A percentile compares a stretch with the other conserved stretches of the same genome.
These are phyloP conservation scores for Aurifilum marmelostoma DNA, from an alignment of 2,329 filamentous ascomycete genomes.

Conservation along the genomic window DNA sequence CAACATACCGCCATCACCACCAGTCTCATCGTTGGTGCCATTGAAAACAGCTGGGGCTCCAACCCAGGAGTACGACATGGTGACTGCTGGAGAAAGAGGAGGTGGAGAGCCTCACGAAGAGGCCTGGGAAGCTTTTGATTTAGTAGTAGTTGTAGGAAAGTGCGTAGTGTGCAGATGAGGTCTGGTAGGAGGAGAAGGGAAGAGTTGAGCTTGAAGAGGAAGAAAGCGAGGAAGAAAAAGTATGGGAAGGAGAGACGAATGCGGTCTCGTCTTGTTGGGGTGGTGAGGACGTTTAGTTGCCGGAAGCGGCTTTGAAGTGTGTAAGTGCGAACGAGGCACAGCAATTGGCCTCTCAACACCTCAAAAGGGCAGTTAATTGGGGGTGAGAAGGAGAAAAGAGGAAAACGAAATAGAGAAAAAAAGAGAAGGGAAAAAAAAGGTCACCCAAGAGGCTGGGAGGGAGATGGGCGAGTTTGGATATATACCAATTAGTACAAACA, in stretches of 20 bases:
- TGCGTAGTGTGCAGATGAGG: too few relatives aligned
- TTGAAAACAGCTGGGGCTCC: constrained; percentile 65
- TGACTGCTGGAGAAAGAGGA: constrained; percentile 23
- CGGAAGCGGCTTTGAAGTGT: constrained; percentile 13
- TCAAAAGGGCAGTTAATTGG: background rate
- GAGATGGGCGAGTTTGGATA: constrained; percentile 24
- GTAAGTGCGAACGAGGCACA: constrained; percentile 20
- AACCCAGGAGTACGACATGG: constrained; percentile 64
- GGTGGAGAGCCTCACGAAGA: constrained; percentile 7
- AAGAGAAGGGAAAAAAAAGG: background rate
- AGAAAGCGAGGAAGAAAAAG: background rate
- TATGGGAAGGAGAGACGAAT: constrained; percentile 1
- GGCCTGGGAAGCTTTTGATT: background rate
- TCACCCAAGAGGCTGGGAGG: background rate
- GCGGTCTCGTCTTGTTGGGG: background rate
- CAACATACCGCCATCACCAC: constrained; percentile 79
- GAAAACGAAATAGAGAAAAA: too few relatives aligned
- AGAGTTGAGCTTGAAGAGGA: background rate
- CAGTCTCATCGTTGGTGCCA: constrained; percentile 64
- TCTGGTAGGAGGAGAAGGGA: background rate
- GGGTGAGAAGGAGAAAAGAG: background rate
- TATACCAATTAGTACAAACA: constrained; percentile 16
- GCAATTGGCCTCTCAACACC: constrained; percentile 9
- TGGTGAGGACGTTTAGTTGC: constrained; percentile 10
- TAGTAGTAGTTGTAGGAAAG: background rate